Base-by-base conservation (phyloP, 2,329 filamentous ascomycete genomes). In the Monilinia fructicola region DNA sequence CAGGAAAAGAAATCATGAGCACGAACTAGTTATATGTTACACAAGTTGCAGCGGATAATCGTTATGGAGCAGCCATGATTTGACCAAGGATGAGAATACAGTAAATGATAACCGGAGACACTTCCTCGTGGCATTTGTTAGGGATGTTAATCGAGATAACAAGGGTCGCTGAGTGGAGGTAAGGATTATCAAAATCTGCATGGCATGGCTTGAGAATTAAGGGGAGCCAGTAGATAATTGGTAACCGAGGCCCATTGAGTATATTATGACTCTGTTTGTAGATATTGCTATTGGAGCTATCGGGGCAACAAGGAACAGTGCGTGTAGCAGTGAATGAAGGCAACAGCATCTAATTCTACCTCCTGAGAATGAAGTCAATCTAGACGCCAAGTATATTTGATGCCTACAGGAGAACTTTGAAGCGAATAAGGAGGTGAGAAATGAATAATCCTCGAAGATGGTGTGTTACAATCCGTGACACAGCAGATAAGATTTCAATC, bases 71-170 rank as follows among this genome's bases (percentile, higher is more conserved):
- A 40, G 35, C 28, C 63, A 59, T 59, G 42, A 40, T 58, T 46
- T 38, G 53, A 42, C 28, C 63, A 65, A 42, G 63, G 63, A 59
- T 65, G 28, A 50, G 26, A 50, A 59, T 52, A n/a, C n/a, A n/a
- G n/a, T n/a, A 58, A 44, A 53, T 65, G 26, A 64, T 31, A 31
- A 31, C 3, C 50, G 52, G 52, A 64, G 40, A 55, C 38, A 48
- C 38, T 48, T 60, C 63, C 64, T 65, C 64, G 54, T 65, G 64
- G 64, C 63, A 60, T 65, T 42, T 60, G 64, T 53, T 59, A 53
- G 54, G 54, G 46, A 26, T 65, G 42, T 42, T 44, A 59, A 65
- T 60, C 38, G 48, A 60, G 46, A 60, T 16, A 23, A 16, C 54
- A 60, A 53, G 63, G 53, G 14, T 65, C 9, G 18, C 52, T 53